Percentiles rank a stretch among this genome's conserved stretches.
These are phyloP conservation scores for Pichia californica DNA, from an alignment of 805 yeast genomes.

Conservation along the genomic window DNA sequence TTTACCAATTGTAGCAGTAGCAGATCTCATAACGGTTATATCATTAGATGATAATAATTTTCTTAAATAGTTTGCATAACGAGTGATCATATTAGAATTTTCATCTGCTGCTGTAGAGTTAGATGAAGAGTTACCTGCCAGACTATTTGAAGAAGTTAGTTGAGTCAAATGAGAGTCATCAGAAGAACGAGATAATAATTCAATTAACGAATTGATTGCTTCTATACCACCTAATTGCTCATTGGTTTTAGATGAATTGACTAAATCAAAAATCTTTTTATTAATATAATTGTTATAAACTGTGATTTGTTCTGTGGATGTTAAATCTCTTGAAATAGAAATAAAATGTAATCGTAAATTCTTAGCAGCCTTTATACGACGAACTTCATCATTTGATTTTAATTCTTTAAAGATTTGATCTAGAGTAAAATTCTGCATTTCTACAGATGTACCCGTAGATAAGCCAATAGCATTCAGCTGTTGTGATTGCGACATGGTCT, in stretches of 20 bases:
- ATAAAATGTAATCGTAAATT: slow-evolving; percentile 67
- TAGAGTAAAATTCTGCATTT: slow-evolving; percentile 33
- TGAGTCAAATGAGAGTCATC: slow-evolving; percentile 26
- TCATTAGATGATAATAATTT: slow-evolving; percentile 78
- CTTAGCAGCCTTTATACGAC: slow-evolving; percentile 50
- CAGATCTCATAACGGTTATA: slow-evolving; percentile 75
- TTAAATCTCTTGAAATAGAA: slow-evolving; percentile 64
- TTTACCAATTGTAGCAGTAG: slow-evolving; percentile 82
- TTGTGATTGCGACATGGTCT: slow-evolving; percentile 11
- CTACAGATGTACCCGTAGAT: slow-evolving; percentile 12
- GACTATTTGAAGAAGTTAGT: slow-evolving; percentile 27
- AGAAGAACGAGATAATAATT: slow-evolving; percentile 64
- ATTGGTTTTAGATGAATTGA: slow-evolving; percentile 63
- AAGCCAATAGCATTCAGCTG: slow-evolving; percentile 1
- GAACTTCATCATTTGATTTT: slow-evolving; percentile 36
- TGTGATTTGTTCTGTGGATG: slow-evolving; percentile 74
- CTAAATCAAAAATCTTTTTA: slow-evolving; percentile 77
- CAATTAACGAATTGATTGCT: slow-evolving; percentile 84
- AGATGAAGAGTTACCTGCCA: neutral
- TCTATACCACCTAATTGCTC: slow-evolving; percentile 86
- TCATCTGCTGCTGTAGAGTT: slow-evolving; percentile 44
- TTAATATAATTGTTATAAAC: slow-evolving; percentile 80
- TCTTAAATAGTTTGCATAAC: slow-evolving; percentile 85
- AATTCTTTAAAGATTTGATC: slow-evolving; percentile 49
- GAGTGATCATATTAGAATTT: slow-evolving; percentile 78